A percentile compares a stretch with the other conserved stretches of the same genome.
Evolutionary conservation across 2,329 filamentous ascomycete genomes (phyloP).

Genomic region (Botrytis squamosa): DNA sequence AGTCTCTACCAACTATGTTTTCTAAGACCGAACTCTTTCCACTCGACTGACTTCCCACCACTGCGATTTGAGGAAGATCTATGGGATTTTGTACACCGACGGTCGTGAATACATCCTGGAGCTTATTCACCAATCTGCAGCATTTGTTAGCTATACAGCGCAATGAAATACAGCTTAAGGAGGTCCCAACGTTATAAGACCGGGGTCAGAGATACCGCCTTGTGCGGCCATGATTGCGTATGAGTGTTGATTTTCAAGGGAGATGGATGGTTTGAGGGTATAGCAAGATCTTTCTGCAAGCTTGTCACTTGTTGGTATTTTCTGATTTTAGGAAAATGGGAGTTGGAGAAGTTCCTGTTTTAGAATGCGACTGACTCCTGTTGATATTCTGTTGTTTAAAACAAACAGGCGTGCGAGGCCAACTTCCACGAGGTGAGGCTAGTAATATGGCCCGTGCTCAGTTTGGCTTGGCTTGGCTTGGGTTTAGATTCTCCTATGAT

Average conservation of each 20-base stretch:
- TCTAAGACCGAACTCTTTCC: slow-evolving; percentile 99
- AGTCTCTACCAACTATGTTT: slow-evolving; percentile 98
- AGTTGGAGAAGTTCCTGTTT: slow-evolving; percentile 1
- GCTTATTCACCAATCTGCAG: slow-evolving; percentile 86
- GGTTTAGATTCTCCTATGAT: neutral
- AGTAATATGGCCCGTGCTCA: slow-evolving; percentile 18
- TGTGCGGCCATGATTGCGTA: slow-evolving; percentile 32
- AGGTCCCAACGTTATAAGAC: slow-evolving; percentile 59
- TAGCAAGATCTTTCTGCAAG: neutral
- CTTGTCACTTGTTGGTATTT: neutral
- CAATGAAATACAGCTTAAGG: slow-evolving; percentile 29
- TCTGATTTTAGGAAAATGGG: slow-evolving; percentile 9
- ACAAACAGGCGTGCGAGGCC: slow-evolving; percentile 21
- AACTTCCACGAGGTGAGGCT: slow-evolving; percentile 18
- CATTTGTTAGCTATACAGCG: slow-evolving; percentile 33
- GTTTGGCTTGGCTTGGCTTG: neutral
- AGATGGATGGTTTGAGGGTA: neutral
- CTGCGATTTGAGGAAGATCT: slow-evolving; percentile 95
- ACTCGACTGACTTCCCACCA: slow-evolving; percentile 97
- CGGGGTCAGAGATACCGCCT: slow-evolving; percentile 65
- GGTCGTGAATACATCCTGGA: slow-evolving; percentile 98
- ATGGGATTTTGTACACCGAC: slow-evolving; percentile 99
- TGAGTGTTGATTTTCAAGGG: slow-evolving; percentile 4
- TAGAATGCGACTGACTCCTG: slow-evolving; percentile 12
- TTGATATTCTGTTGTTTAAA: slow-evolving; percentile 22